Base-by-base conservation (phyloP, 768 basidiomycete species). In the Psilocybe sp. region DNA sequence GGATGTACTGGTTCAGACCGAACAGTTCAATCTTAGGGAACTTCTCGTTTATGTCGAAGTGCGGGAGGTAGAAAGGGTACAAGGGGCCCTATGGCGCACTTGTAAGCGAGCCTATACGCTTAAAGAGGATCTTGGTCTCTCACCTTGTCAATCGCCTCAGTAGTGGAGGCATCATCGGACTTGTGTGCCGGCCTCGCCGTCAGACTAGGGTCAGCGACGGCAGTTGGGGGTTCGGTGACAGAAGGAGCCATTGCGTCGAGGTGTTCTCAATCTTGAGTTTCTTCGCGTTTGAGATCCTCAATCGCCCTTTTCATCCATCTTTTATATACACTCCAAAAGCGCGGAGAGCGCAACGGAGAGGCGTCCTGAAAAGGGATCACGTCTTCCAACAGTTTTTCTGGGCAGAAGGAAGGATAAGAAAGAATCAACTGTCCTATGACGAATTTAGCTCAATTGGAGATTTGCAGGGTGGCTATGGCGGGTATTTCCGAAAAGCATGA, bases 21-120 rank as follows among this genome's bases (percentile, higher is more conserved):
- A 76, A 74, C 34, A 76, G 59, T 52, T 80, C 63, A 16, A 69
- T 74, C 12, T 74, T 75, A 53, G 75, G 71, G 57, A 73, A 80
- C 51, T 79, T 81, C 68, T 81, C 77, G 33, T 64, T 56, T 0
- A 64, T 54, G 49, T 80, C 75, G 55, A 66, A 77, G 57, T 74
- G 60, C 5, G 78, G 80, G 34, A 62, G 69, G 11, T 12, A 13
- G 38, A 38, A 40, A 39, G 43, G 14, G 40, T 36, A 37, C 28
- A 33, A 18, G 14, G 73, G 69, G 0, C 67, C 74, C 50, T 75
- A 43, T 28, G 20, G 15, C 11, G 14, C 19, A 35, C 23, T 10
- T 15, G 48, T 12, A 23, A 34, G 18, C 19, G 16, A 19, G 34
- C 44, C 19, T 36, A 10, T 19, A 40, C 16, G 32, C 4, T 52